These are phyloP conservation scores for Solanum ossicruentum DNA, from an alignment of 257 asterid species.

Conservation along the genomic window DNA sequence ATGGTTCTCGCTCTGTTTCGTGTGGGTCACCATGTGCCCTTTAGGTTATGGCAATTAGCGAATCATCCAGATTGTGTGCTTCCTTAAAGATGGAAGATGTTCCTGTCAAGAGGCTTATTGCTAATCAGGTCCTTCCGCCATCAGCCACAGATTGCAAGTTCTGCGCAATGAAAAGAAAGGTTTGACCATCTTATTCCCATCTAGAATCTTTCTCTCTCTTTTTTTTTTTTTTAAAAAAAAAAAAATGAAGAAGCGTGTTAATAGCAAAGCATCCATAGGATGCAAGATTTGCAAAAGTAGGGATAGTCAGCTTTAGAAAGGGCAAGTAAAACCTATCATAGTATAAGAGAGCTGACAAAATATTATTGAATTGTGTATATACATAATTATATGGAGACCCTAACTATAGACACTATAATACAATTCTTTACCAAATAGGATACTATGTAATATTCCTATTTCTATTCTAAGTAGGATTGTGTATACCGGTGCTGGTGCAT, in stretches of 20 bases:
- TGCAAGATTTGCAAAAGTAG: neutral
- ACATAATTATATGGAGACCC: neutral
- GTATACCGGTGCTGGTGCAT: neutral
- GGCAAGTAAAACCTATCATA: neutral
- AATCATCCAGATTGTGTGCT: conserved; percentile 87
- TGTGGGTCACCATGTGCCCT: neutral
- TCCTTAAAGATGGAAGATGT: conserved; percentile 79
- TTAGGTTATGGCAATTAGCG: conserved; percentile 97
- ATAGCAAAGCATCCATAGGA: neutral
- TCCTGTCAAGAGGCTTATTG: conserved; percentile 87
- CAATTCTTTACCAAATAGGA: neutral
- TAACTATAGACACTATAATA: neutral
- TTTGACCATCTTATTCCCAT: neutral
- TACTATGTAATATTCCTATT: neutral
- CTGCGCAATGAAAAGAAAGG: conserved; percentile 94
- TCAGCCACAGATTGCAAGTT: conserved; percentile 93
- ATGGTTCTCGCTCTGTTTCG: neutral
- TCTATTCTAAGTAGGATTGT: neutral
- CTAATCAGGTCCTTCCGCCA: conserved; percentile 83
- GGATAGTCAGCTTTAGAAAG: neutral
- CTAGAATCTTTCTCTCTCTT: neutral
- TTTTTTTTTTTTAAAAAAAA: neutral
- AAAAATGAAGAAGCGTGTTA: neutral
- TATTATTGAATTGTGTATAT: neutral
- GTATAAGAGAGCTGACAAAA: neutral